Evolutionary conservation across 2,329 filamentous ascomycete species (phyloP).

Genomic region (Alternaria sp.): DNA sequence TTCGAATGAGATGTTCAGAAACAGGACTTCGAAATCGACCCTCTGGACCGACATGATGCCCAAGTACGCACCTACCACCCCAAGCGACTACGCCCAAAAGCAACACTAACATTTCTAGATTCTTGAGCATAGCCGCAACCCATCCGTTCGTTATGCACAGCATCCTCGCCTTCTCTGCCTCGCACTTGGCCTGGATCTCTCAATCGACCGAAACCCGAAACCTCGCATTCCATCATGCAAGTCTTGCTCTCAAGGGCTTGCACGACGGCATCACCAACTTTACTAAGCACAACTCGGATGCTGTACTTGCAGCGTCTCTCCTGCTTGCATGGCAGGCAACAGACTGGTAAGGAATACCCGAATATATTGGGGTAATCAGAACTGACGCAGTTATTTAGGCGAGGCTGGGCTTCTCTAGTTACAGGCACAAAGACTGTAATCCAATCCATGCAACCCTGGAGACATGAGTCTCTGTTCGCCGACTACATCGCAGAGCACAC

Average conservation of each 20-base stretch:
- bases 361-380: not conserved
- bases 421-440: conserved; percentile 90
- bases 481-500: conserved; percentile 81
- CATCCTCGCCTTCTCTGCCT: conserved; percentile 90
- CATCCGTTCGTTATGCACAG: conserved; percentile 94
- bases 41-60: conserved; percentile 93
- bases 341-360: conserved; percentile 76
- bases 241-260: conserved; percentile 82
- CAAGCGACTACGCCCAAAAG: conserved; percentile 13
- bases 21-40: conserved; percentile 82
- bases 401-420: conserved; percentile 90
- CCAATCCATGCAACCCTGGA: conserved; percentile 89
- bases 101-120: conserved; percentile 58
- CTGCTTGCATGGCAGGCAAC: conserved; percentile 95
- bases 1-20: conserved; percentile 78
- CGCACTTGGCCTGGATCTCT: conserved; percentile 88
- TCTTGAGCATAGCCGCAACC: conserved; percentile 80
- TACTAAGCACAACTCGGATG: conserved; percentile 85
- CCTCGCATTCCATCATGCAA: conserved; percentile 87
- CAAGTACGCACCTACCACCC: conserved; percentile 67
- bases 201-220: conserved; percentile 84
- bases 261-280: conserved; percentile 87
- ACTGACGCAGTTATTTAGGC: conserved; percentile 60
- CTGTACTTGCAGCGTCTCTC: conserved; percentile 87
- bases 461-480: conserved; percentile 84